A percentile compares a stretch with the other conserved stretches of the same genome.
Evolutionary conservation across 192 early-diverging fungal species (phyloP).

Genomic region (Paraglomus occultum): DNA sequence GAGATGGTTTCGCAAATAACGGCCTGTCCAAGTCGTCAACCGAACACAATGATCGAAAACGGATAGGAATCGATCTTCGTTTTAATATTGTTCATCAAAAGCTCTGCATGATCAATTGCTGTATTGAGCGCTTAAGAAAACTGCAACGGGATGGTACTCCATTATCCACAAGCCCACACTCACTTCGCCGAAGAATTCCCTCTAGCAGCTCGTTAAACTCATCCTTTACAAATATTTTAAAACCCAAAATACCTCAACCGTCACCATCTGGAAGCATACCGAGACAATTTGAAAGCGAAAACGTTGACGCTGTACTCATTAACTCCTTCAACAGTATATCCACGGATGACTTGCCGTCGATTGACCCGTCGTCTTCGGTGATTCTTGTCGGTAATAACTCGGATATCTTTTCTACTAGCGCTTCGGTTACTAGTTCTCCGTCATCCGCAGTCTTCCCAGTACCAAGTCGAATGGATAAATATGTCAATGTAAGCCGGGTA

Average conservation of each 20-base stretch:
- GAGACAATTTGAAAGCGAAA: slow-evolving; percentile 16
- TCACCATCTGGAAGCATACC: slow-evolving; percentile 15
- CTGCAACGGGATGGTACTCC: slow-evolving; percentile 12
- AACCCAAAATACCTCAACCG: background rate
- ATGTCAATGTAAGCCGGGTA: too few relatives aligned
- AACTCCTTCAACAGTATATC: too few relatives aligned
- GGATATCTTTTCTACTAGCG: too few relatives aligned
- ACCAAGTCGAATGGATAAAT: too few relatives aligned
- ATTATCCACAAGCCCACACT: slow-evolving; percentile 29
- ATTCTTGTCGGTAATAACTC: background rate
- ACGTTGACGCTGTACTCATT: background rate
- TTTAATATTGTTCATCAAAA: slow-evolving; percentile 72
- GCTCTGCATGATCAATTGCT: slow-evolving; percentile 81
- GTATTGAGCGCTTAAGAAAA: slow-evolving; percentile 48
- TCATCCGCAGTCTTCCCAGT: too few relatives aligned
- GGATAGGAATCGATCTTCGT: slow-evolving; percentile 59
- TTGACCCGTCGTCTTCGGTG: background rate
- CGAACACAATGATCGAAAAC: slow-evolving; percentile 19
- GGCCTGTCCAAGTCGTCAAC: slow-evolving; percentile 20
- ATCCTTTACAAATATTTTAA: slow-evolving; percentile 16
- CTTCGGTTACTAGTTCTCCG: too few relatives aligned
- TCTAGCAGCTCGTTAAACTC: slow-evolving; percentile 28
- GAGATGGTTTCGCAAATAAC: slow-evolving; percentile 27
- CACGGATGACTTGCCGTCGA: too few relatives aligned
- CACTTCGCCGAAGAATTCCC: slow-evolving; percentile 20